These are phyloP conservation scores for Psophocarpus tetragonolobus DNA, from an alignment of 306 rosid species.

Conservation along the genomic window DNA sequence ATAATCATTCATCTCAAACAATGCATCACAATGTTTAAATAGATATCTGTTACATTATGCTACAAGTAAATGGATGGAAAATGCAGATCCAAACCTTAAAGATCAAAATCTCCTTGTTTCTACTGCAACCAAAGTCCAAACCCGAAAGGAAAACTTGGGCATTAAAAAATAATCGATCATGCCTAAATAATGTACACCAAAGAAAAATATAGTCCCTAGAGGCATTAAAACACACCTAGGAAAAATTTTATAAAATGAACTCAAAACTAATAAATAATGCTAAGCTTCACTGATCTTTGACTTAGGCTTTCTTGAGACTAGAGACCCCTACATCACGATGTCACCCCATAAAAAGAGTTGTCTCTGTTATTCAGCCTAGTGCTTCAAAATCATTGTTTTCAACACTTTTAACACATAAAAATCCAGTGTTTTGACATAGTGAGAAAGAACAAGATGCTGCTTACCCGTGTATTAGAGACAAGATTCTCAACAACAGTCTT, in stretches of 20 bases:
- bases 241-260: slow-evolving; percentile 3
- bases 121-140: slow-evolving; percentile 14
- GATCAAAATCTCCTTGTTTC: neutral
- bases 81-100: neutral
- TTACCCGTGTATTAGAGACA: slow-evolving; percentile 89
- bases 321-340: neutral
- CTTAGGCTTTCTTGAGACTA: neutral
- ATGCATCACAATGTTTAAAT: neutral
- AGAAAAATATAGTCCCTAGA: neutral
- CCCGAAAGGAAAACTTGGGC: slow-evolving; percentile 5
- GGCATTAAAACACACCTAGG: neutral
- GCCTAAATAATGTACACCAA: neutral
- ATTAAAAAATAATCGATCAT: neutral
- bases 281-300: neutral
- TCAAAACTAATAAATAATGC: slow-evolving; percentile 21
- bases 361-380: slow-evolving; percentile 7
- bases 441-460: slow-evolving; percentile 23
- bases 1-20: slow-evolving; percentile 4
- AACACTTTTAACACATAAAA: neutral
- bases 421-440: neutral
- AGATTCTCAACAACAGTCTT: slow-evolving; percentile 91
- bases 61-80: neutral
- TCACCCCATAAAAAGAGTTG: slow-evolving; percentile 14
- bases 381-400: slow-evolving; percentile 6
- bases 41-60: neutral